Evolutionary conservation across 257 asterid genomes (phyloP).

Genomic region (Ajuga chamaepitys): DNA sequence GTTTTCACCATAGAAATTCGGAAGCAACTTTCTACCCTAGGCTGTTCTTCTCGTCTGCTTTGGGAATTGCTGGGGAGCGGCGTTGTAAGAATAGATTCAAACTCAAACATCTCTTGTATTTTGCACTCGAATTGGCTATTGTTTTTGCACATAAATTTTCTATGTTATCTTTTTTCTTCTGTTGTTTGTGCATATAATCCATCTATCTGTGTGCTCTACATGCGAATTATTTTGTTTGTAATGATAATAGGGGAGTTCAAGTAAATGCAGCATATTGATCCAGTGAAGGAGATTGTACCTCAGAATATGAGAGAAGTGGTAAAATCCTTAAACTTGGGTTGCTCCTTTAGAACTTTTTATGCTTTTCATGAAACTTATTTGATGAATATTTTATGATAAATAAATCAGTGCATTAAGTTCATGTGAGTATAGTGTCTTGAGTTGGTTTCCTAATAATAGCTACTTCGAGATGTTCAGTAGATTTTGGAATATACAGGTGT

Average conservation of each 20-base stretch:
- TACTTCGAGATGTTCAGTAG: too few relatives aligned
- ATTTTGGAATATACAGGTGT: too few relatives aligned
- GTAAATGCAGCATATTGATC: slow-evolving; percentile 40
- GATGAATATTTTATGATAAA: too few relatives aligned
- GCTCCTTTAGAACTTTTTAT: background rate
- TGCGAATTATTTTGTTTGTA: background rate
- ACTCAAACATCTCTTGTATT: background rate
- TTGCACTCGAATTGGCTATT: background rate
- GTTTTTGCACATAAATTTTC: background rate
- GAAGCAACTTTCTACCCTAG: too few relatives aligned
- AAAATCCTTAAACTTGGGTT: slow-evolving; percentile 5
- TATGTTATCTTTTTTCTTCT: background rate
- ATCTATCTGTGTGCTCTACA: background rate
- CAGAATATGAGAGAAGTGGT: slow-evolving; percentile 40
- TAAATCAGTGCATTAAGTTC: background rate
- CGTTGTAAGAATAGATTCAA: background rate
- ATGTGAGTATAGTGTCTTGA: too few relatives aligned
- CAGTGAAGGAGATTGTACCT: slow-evolving; percentile 27
- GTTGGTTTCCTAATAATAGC: too few relatives aligned
- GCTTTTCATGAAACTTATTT: too few relatives aligned
- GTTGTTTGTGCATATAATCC: background rate
- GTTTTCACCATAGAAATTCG: slow-evolving; percentile 20
- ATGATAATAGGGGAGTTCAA: slow-evolving; percentile 18
- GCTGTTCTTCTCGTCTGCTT: background rate
- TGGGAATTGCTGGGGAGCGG: background rate